Evolutionary conservation across 805 yeast species (phyloP), one percentile per base, ranked within the genome.

Genomic region (Ogataea haglerorum): DNA sequence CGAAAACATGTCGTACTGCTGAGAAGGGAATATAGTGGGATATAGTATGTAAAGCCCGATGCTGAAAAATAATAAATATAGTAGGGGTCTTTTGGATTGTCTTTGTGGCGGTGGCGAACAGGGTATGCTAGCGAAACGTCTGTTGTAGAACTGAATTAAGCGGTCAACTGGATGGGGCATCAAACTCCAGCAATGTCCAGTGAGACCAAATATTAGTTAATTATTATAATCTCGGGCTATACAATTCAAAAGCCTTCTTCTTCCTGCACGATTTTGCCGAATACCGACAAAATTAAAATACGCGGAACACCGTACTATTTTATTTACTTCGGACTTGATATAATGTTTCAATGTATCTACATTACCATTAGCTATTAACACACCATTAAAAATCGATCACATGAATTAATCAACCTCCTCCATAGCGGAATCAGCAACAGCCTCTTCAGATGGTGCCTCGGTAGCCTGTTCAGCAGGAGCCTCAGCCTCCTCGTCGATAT

Each of bases 351-450:
- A 22, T 13, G 14, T 18, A 18, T 26, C 28, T 30, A 23, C 36
- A 33, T 18, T 19, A 24, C 29, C 33, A 33, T 38, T 38, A 38
- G 27, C n/a, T 21, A 38, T 38, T 32, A 27, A 38, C 37, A 37
- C 31, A 30, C 32, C 22, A 26, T 10, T 23, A 23, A 23, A 16
- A 24, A 21, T 16, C 18, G 21, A 17, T 14, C n/a, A 19, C 7
- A 9, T 19, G 21, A 26, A 36, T 35, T 85, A 91, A 73, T 91
- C 99, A 69, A 91, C 97, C 76, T 91, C 99, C 80, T 91, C 99
- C 99, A 91, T 93, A 64, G 89, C 95, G 51, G 95, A 82, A 75
- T 88, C 96, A 63, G 81, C 89, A 60, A 82, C 80, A 47, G 79
- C 81, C 60, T 78, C 90, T 51, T 75, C 76, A 49, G 75, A 68